A percentile compares a stretch with the other conserved stretches of the same genome.
These are phyloP conservation scores for Aspergillus steynii DNA, from an alignment of 495 filamentous ascomycete species.

Conservation along the genomic window DNA sequence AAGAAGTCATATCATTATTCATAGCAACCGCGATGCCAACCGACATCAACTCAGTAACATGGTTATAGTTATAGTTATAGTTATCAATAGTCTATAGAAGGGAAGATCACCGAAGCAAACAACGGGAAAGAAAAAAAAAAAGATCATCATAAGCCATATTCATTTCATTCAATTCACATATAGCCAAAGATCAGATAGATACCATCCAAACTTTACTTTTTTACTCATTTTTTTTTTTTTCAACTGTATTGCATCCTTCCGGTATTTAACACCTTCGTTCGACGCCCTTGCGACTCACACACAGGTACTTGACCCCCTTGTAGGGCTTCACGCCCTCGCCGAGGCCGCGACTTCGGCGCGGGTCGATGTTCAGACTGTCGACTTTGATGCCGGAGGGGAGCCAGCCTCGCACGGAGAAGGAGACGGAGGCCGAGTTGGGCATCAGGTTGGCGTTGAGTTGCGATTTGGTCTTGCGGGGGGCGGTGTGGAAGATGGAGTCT, in stretches of 20 bases:
- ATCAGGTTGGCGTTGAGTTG: constrained; percentile 81
- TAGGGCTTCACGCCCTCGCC: constrained; percentile 90
- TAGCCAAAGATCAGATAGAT: constrained; percentile 4
- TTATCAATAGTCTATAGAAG: background rate
- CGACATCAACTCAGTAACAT: background rate
- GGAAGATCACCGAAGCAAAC: background rate
- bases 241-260: constrained; percentile 1
- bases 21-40: constrained; percentile 10
- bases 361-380: constrained; percentile 81
- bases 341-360: constrained; percentile 80
- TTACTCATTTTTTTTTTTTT: background rate
- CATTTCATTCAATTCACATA: background rate
- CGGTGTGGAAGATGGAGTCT: constrained; percentile 31
- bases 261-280: constrained; percentile 55
- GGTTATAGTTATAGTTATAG: no score
- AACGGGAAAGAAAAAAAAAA: background rate
- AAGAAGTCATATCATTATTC: constrained; percentile 12
- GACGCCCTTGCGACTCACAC: constrained; percentile 81
- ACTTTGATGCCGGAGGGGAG: constrained; percentile 91
- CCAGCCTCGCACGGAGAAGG: constrained; percentile 93
- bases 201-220: background rate
- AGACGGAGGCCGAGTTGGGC: constrained; percentile 84
- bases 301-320: constrained; percentile 97
- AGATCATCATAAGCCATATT: background rate
- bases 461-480: constrained; percentile 46